phyloP scores from a whole-genome alignment of 2,329 filamentous ascomycete genomes.

The Sporothrix protearum region DNA sequence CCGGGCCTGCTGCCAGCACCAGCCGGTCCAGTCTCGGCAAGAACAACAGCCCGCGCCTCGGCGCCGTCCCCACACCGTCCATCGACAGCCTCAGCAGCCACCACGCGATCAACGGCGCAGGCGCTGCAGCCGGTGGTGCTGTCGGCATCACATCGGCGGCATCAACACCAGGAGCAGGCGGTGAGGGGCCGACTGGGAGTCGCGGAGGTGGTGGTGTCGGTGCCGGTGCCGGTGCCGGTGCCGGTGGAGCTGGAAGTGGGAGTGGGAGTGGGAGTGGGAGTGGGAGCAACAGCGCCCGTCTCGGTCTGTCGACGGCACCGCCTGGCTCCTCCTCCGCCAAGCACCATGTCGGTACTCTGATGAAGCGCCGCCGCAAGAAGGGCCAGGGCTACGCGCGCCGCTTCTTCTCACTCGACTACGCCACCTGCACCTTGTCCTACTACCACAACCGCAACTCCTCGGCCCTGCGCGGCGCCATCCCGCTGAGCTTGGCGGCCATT shows the following conservation, averaged over 20 bases:
- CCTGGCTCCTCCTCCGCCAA: constrained; percentile 39
- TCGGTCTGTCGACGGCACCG: constrained; percentile 12
- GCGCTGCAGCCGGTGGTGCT: constrained; percentile 38
- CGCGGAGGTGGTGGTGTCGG: background rate
- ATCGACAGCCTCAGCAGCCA: constrained; percentile 60
- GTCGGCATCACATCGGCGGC: background rate
- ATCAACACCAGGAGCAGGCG: constrained; percentile 32
- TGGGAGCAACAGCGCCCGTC: background rate
- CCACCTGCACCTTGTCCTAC: constrained; percentile 90
- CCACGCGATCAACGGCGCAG: constrained; percentile 45
- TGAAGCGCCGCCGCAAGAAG: constrained; percentile 88
- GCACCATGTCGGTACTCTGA: constrained; percentile 78
- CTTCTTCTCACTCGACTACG: constrained; percentile 95
- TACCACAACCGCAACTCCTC: constrained; percentile 94
- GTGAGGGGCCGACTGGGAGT: constrained; percentile 26
- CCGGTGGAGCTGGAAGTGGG: no score
- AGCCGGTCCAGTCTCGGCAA: constrained; percentile 55
- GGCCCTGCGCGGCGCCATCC: constrained; percentile 85
- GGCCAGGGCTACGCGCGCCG: constrained; percentile 89
- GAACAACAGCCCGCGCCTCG: constrained; percentile 40
- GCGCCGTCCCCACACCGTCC: constrained; percentile 47
- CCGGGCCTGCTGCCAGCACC: constrained; percentile 36
- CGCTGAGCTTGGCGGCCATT: constrained; percentile 84
- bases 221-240: no score
- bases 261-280: constrained; percentile 26